Base-by-base conservation (phyloP, 148 eudicot genomes). In the Chenopodium formosanum region DNA sequence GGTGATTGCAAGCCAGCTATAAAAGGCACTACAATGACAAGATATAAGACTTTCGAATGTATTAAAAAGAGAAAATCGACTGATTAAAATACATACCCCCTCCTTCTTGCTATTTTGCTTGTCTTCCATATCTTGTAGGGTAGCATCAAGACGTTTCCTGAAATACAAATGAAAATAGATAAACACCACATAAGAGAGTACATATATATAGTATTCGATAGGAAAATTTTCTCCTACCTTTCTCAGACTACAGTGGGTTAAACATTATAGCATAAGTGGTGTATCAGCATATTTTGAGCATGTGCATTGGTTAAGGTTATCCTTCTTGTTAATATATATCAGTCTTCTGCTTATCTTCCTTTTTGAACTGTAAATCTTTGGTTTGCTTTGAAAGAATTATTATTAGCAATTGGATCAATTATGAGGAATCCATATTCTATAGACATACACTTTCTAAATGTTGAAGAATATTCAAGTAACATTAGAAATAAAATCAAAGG, bases 21-120 rank as follows among this genome's bases (percentile, higher is more conserved):
- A 62, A 25, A 12, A 52, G 63, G 40, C 23, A 46, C 48, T 20
- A n/a, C 52, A 17, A 47, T 10, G n/a, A 76, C 47, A 4, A 80
- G 62, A 77, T 37, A 60, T 7, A 25, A 12, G 27, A 8, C 7
- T 56, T 2, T 66, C 50, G 25, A 75, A 80, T 27, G 32, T n/a
- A 65, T 46, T 4, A 31, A 3, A 47, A 73, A 27, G 53, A 50
- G 34, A 50, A 25, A 16, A 65, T 27, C 16, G 32, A 75, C 3
- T 65, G 17, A 37, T 67, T 20, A 60, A 74, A 4, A 47, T 27
- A 76, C 82, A 56, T 86, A 95, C 98, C 92, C 92, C 92, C 56
- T 95, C 98, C 84, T 91, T 92, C 87, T 93, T 92, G 91, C 98
- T 92, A 83, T 89, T 95, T 85, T 93, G 97, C 88, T 95, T 95